phyloP scores from a whole-genome alignment of 2,329 filamentous ascomycete genomes.

The Fusarium solani-melongenae region DNA sequence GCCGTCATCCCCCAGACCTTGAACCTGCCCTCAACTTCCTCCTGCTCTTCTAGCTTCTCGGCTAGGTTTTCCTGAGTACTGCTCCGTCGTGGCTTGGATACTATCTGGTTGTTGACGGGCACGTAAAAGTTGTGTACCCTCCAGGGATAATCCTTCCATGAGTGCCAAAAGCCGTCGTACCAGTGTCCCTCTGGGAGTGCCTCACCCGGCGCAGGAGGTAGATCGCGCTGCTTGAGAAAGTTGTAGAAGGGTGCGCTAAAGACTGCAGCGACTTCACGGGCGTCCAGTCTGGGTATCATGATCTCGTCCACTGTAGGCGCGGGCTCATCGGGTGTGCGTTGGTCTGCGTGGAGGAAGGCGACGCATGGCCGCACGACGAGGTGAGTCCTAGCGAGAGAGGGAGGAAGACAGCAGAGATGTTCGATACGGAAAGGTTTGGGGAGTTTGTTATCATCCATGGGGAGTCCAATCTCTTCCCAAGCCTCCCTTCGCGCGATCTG shows the following conservation, averaged over 20 bases:
- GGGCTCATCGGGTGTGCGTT: slow-evolving; percentile 48
- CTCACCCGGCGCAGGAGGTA: slow-evolving; percentile 55
- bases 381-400: slow-evolving; percentile 78
- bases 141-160: slow-evolving; percentile 85
- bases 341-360: slow-evolving; percentile 77
- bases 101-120: slow-evolving; percentile 76
- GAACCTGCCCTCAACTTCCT: slow-evolving; percentile 68
- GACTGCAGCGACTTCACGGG: slow-evolving; percentile 91
- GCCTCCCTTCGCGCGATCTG: slow-evolving; percentile 91
- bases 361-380: slow-evolving; percentile 81
- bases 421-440: slow-evolving; percentile 85
- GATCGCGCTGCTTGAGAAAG: slow-evolving; percentile 75
- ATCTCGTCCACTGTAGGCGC: slow-evolving; percentile 70
- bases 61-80: slow-evolving; percentile 57
- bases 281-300: slow-evolving; percentile 84
- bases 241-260: slow-evolving; percentile 91
- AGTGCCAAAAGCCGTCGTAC: slow-evolving; percentile 87
- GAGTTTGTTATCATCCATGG: slow-evolving; percentile 74
- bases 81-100: slow-evolving; percentile 66
- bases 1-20: slow-evolving; percentile 97
- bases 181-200: slow-evolving; percentile 69
- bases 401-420: slow-evolving; percentile 86
- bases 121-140: slow-evolving; percentile 92
- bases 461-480: slow-evolving; percentile 91
- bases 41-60: slow-evolving; percentile 58